phyloP scores from a whole-genome alignment of 2,329 filamentous ascomycete species.

The Botryotinia globosa region DNA sequence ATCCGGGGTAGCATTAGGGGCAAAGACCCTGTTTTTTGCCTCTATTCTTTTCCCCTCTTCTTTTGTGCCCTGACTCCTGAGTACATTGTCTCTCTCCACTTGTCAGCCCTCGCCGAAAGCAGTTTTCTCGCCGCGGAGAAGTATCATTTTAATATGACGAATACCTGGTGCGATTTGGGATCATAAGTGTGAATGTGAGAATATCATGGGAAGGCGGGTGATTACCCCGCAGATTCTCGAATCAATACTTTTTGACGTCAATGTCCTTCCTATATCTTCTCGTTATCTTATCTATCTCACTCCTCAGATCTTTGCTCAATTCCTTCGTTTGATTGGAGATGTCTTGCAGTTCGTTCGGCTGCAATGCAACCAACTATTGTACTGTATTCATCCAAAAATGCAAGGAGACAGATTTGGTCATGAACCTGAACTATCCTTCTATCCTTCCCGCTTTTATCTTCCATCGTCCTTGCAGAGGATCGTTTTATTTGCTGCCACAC shows the following conservation, averaged over 20 bases:
- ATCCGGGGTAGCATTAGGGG: constrained; percentile 30
- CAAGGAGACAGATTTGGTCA: neutral
- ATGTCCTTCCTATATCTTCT: neutral
- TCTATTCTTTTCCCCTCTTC: neutral
- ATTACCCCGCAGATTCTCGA: constrained; percentile 8
- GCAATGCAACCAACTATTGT: neutral
- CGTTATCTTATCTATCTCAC: constrained; percentile 8
- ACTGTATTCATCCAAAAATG: constrained; percentile 1
- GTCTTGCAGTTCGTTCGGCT: constrained; percentile 6
- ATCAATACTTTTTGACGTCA: neutral
- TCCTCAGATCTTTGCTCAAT: neutral
- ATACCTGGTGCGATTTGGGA: neutral
- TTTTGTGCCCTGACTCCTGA: neutral
- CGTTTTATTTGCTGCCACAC: constrained; percentile 13
- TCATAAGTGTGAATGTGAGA: constrained; percentile 9
- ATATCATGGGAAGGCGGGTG: neutral
- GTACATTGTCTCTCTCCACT: neutral
- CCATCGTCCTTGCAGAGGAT: neutral
- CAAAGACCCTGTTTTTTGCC: constrained; percentile 3
- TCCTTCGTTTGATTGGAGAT: neutral
- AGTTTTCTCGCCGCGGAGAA: constrained; percentile 3
- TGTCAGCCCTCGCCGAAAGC: neutral
- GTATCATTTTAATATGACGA: neutral
- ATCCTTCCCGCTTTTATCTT: constrained; percentile 2
- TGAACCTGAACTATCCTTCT: neutral